phyloP scores from a whole-genome alignment of 2,329 filamentous ascomycete species.

The Calonectria montana region DNA sequence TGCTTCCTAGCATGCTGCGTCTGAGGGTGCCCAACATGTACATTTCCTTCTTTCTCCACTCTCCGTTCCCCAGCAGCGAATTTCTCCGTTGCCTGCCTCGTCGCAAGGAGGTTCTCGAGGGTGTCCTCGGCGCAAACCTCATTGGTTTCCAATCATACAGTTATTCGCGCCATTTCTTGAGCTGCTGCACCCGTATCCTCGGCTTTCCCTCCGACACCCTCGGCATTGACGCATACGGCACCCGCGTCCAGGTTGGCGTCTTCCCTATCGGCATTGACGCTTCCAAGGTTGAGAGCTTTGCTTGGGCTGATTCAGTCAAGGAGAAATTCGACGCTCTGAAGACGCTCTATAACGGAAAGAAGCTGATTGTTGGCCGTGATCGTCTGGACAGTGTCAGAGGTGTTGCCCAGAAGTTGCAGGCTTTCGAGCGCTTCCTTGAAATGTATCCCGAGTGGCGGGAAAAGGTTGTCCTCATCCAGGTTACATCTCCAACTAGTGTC shows the following conservation, averaged over 20 bases:
- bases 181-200: conserved; percentile 90
- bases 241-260: conserved; percentile 89
- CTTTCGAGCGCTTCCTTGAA: conserved; percentile 92
- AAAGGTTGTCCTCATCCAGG: conserved; percentile 93
- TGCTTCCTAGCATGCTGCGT: conserved; percentile 88
- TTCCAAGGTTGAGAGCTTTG: conserved; percentile 78
- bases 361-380: conserved; percentile 94
- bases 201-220: conserved; percentile 89
- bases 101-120: conserved; percentile 90
- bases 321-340: conserved; percentile 79
- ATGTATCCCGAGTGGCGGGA: conserved; percentile 92
- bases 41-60: conserved; percentile 94
- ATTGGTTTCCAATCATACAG: conserved; percentile 96
- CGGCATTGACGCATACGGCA: conserved; percentile 89
- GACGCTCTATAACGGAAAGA: conserved; percentile 86
- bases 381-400: conserved; percentile 93
- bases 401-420: conserved; percentile 95
- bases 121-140: conserved; percentile 90
- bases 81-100: conserved; percentile 90
- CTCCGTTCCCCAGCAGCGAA: conserved; percentile 95
- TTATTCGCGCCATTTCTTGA: conserved; percentile 94
- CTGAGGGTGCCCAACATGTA: conserved; percentile 90
- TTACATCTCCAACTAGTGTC: conserved; percentile 87
- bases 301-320: conserved; percentile 77
- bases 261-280: conserved; percentile 96